phyloP scores from a whole-genome alignment of 1,139 yeast genomes.

The Geotrichum cucujoidarum region DNA sequence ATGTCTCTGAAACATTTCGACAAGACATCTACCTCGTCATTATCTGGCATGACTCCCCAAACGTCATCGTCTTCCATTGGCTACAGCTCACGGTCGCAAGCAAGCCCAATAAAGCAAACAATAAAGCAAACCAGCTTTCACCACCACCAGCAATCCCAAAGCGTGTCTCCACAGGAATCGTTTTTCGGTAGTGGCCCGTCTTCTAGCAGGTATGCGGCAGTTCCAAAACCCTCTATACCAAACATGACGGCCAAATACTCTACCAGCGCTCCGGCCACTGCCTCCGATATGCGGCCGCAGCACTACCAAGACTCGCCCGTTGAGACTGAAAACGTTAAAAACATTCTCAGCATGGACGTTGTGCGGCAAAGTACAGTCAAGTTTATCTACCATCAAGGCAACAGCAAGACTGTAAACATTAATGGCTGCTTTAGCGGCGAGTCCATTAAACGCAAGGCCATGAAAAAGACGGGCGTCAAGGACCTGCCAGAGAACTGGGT shows the following conservation, averaged over 20 bases:
- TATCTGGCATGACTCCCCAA: constrained; percentile 10
- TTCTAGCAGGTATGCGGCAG: neutral
- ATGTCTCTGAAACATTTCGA: constrained; percentile 25
- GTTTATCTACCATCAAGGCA: constrained; percentile 58
- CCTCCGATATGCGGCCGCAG: constrained; percentile 5
- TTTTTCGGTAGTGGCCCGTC: neutral
- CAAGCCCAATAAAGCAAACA: neutral
- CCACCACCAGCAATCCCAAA: neutral
- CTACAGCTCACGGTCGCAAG: neutral
- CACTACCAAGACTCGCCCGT: constrained; percentile 7
- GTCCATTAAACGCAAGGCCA: constrained; percentile 65
- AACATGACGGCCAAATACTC: constrained; percentile 13
- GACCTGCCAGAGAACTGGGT: constrained; percentile 50
- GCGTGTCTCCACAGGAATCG: constrained; percentile 1
- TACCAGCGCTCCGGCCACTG: constrained; percentile 12
- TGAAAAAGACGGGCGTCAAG: constrained; percentile 46
- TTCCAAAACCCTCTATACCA: neutral
- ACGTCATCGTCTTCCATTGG: neutral
- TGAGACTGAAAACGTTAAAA: constrained; percentile 19
- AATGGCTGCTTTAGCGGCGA: constrained; percentile 79
- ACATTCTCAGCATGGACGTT: constrained; percentile 30
- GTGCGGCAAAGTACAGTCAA: constrained; percentile 48
- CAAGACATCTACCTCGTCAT: constrained; percentile 25
- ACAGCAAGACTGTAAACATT: constrained; percentile 65
- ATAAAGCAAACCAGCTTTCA: neutral